phyloP scores from a whole-genome alignment of 1,284 basidiomycete genomes.

The Singerocomus rubriflavus region DNA sequence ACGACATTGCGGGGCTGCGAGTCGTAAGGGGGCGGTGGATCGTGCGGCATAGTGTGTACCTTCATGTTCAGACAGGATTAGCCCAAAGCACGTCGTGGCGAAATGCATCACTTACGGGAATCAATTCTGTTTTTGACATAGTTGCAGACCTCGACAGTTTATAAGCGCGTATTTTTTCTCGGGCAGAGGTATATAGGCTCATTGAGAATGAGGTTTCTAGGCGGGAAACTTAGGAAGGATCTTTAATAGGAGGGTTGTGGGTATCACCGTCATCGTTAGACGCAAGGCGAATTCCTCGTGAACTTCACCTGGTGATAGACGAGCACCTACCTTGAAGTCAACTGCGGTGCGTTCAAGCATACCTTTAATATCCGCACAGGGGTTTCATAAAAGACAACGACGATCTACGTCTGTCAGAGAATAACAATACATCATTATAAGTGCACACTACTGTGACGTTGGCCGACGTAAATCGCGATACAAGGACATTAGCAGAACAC shows the following conservation, averaged over 20 bases:
- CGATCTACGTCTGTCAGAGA: slow-evolving; percentile 7
- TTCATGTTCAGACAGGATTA: slow-evolving; percentile 11
- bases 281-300: slow-evolving; percentile 10
- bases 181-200: slow-evolving; percentile 2
- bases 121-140: background rate
- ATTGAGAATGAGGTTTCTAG: slow-evolving; percentile 9
- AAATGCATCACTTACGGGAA: slow-evolving; percentile 12
- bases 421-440: slow-evolving; percentile 1
- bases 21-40: slow-evolving; percentile 18
- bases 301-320: slow-evolving; percentile 8
- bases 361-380: slow-evolving; percentile 17
- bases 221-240: background rate
- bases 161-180: slow-evolving; percentile 7
- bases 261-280: slow-evolving; percentile 6
- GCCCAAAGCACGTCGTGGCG: background rate
- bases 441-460: slow-evolving; percentile 4
- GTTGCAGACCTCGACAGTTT: background rate
- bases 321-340: background rate
- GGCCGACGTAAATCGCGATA: slow-evolving; percentile 6
- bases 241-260: slow-evolving; percentile 16
- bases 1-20: slow-evolving; percentile 21
- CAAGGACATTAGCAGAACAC: slow-evolving; percentile 1
- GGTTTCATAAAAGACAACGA: background rate
- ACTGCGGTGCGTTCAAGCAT: background rate
- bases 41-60: background rate